Evolutionary conservation across 805 yeast genomes (phyloP).

Genomic region (Saccharomycopsis malanga): DNA sequence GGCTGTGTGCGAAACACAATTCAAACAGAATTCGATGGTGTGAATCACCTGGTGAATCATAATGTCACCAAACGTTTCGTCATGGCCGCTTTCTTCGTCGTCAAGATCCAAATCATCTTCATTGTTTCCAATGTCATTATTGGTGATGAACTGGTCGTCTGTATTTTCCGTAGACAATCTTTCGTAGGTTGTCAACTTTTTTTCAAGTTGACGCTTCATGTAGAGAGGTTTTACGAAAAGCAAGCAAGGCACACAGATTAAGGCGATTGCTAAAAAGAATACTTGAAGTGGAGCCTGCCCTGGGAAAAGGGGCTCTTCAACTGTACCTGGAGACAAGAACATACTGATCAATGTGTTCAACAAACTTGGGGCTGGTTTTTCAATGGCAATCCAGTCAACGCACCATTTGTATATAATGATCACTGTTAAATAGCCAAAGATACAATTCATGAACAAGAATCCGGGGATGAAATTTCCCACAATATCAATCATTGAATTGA

Average conservation of each 20-base stretch:
- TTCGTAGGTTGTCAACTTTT: conserved; percentile 35
- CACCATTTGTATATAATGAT: conserved; percentile 91
- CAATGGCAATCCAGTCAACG: conserved; percentile 79
- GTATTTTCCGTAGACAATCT: conserved; percentile 24
- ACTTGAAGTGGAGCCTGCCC: conserved; percentile 79
- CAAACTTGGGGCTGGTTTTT: conserved; percentile 81
- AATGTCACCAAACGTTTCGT: conserved; percentile 77
- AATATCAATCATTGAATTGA: conserved; percentile 68
- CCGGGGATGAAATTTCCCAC: conserved; percentile 94
- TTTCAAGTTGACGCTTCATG: conserved; percentile 49
- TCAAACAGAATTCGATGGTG: conserved; percentile 94
- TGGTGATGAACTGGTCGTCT: conserved; percentile 26
- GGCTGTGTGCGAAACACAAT: conserved; percentile 98
- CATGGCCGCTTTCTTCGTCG: conserved; percentile 43
- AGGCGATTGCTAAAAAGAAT: conserved; percentile 63
- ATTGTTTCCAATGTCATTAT: conserved; percentile 27
- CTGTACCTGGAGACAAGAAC: conserved; percentile 89
- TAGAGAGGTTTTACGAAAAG: conserved; percentile 77
- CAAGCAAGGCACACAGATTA: conserved; percentile 89
- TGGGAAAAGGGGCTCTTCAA: conserved; percentile 70
- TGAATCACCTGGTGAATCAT: conserved; percentile 97
- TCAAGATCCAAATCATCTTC: conserved; percentile 48
- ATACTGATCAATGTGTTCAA: conserved; percentile 91
- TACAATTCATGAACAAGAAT: conserved; percentile 88
- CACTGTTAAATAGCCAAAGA: conserved; percentile 85